Conservation (phyloP, 2,329 filamentous ascomycete genomes). For the Fusarium nurragi region DNA sequence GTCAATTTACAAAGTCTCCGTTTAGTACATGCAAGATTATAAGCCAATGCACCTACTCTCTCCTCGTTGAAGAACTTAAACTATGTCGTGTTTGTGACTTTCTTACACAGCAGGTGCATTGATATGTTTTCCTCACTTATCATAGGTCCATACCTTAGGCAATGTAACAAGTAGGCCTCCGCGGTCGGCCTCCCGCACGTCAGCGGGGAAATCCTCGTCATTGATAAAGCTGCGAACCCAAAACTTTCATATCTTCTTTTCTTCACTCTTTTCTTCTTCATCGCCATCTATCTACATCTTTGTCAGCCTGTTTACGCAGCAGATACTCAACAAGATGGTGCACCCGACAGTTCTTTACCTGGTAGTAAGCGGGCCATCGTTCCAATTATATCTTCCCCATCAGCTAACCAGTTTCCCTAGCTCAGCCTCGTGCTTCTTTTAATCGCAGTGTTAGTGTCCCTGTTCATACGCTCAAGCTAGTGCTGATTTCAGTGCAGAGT, state of each 20-base stretch:
- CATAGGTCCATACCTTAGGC: background rate
- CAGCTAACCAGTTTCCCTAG: conserved; percentile 26
- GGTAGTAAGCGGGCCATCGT: conserved; percentile 38
- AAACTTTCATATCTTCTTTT: too few relatives aligned
- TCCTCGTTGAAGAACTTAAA: too few relatives aligned
- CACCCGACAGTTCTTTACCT: conserved; percentile 47
- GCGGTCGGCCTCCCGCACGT: conserved; percentile 28
- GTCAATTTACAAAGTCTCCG: background rate
- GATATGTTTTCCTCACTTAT: background rate
- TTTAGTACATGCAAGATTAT: too few relatives aligned
- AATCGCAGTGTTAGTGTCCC: conserved; percentile 45
- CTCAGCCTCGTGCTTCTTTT: conserved; percentile 45
- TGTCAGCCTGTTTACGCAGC: too few relatives aligned
- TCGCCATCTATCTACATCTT: accelerated
- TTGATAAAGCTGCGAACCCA: background rate
- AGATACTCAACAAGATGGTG: conserved; percentile 31
- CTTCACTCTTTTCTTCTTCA: background rate
- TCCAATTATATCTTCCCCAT: too few relatives aligned
- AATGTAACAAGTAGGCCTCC: background rate
- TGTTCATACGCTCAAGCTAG: background rate
- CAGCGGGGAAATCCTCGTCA: conserved; percentile 7
- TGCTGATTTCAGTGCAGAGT: conserved; percentile 45
- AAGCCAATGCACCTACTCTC: too few relatives aligned
- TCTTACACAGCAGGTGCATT: too few relatives aligned
- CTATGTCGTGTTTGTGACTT: too few relatives aligned